A percentile compares a stretch with the other conserved stretches of the same genome.
Evolutionary conservation across 2,329 filamentous ascomycete genomes (phyloP).

Genomic region (Blastomyces parvus): DNA sequence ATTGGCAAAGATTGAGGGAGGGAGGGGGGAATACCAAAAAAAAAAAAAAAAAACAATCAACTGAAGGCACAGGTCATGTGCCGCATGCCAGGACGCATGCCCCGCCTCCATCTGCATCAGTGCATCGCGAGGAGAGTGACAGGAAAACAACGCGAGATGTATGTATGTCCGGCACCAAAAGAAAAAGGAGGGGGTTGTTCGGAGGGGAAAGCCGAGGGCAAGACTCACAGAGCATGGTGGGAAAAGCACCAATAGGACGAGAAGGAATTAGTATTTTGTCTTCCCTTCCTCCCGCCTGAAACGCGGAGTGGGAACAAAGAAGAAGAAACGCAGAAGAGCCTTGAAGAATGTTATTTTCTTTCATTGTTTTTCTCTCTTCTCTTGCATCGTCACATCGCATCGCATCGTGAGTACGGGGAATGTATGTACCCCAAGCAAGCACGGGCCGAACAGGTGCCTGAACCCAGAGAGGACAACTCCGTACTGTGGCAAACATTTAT

Average conservation of each 20-base stretch:
- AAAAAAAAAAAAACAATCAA: too few species aligned
- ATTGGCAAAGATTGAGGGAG: background rate
- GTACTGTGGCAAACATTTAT: too few species aligned
- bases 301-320: background rate
- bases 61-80: background rate
- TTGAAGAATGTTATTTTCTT: background rate
- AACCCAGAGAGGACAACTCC: too few species aligned
- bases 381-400: background rate
- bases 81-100: background rate
- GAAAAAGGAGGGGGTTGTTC: background rate
- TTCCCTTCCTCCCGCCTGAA: background rate
- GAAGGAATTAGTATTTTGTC: background rate
- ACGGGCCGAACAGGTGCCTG: background rate
- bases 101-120: background rate
- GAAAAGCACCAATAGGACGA: background rate
- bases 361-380: background rate
- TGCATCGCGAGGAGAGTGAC: background rate
- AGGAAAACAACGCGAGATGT: background rate
- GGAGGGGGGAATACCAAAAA: background rate
- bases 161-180: too few species aligned
- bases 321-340: background rate
- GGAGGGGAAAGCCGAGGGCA: background rate
- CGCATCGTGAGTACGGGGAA: background rate
- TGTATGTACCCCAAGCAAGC: too few species aligned
- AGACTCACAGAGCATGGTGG: background rate